Base-by-base conservation (phyloP, 2,329 filamentous ascomycete species). In the Fusarium sarcochroum region DNA sequence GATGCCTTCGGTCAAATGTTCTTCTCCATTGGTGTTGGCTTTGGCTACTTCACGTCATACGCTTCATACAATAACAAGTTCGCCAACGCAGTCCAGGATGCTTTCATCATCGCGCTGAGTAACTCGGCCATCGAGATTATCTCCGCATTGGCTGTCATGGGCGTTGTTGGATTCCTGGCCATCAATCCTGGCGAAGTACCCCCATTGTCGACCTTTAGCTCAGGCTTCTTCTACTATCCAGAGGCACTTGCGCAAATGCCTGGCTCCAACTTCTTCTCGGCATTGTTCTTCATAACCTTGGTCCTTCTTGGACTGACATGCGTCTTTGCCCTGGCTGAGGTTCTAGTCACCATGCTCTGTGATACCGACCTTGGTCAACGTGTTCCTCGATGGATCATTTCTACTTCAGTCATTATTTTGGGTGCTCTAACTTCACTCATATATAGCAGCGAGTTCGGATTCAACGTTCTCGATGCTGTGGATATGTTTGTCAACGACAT, bases 401-500 rank as follows among this genome's bases (percentile, higher is more conserved):
- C 85, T 17, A 85, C 84, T 0, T 73, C 60, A 0, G 70, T 87
- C 13, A 81, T 82, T 13, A 20, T 86, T 0, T 34, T 82, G 0
- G 85, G 80, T 0, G 84, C 83, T 46, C 76, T 86, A 2, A 77
- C 86, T 46, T 85, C 82, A 14, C 73, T 88, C 4, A 80, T 84
- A 0, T 87, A 87, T 64, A 86, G 85, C 72, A 86, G 85, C 0
- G 78, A 86, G 40, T 86, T 87, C 32, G 85, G 85, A 0, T 87
- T 85, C 69, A 82, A 83, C 56, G 76, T 85, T 0, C 77, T 87
- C 0, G 82, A 85, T 56, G 85, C 84, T 0, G 79, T 87, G 5
- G 86, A 87, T 49, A 77, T 80, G 11, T 87, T 82, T 78, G 80
- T 86, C 66, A 87, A 86, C 71, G 84, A 87, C 50, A 69, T 85